Percentiles rank a stretch among this genome's conserved stretches.
phyloP scores from a whole-genome alignment of 192 early-diverging fungal genomes.

The Coemansia sp. region DNA sequence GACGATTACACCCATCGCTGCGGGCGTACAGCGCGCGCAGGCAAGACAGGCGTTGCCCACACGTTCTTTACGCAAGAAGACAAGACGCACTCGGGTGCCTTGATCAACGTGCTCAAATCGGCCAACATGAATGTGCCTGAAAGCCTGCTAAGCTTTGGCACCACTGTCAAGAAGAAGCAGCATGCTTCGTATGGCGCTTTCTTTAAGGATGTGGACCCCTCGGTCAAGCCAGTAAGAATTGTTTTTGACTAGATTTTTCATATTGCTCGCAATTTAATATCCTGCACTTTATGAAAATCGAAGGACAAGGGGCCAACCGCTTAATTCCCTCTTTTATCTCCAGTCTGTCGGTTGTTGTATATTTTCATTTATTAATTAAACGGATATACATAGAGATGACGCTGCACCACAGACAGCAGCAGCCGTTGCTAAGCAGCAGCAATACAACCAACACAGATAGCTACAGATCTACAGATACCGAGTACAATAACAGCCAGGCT shows the following conservation, averaged over 20 bases:
- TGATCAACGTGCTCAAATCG: slow-evolving; percentile 89
- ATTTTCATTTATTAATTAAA: background rate
- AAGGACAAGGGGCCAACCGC: background rate
- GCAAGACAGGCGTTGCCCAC: slow-evolving; percentile 84
- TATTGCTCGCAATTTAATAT: slow-evolving; percentile 3
- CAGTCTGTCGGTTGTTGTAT: background rate
- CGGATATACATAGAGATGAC: background rate
- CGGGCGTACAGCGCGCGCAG: slow-evolving; percentile 94
- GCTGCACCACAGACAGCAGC: slow-evolving; percentile 4
- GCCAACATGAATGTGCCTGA: slow-evolving; percentile 84
- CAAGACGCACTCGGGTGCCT: slow-evolving; percentile 80
- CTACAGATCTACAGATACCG: slow-evolving; percentile 7
- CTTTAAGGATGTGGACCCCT: slow-evolving; percentile 84
- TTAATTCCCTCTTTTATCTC: background rate
- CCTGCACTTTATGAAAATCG: background rate
- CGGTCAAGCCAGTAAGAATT: slow-evolving; percentile 87
- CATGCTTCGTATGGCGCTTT: slow-evolving; percentile 95
- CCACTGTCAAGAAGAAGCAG: slow-evolving; percentile 96
- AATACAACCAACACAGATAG: background rate
- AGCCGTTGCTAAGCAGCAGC: slow-evolving; percentile 8
- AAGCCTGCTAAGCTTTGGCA: slow-evolving; percentile 89
- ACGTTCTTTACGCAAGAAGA: slow-evolving; percentile 92
- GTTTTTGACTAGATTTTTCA: slow-evolving; percentile 61
- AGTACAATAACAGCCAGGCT: background rate
- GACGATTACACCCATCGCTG: slow-evolving; percentile 93